These are phyloP conservation scores for Betula pendula DNA, from an alignment of 306 rosid genomes.

Conservation along the genomic window DNA sequence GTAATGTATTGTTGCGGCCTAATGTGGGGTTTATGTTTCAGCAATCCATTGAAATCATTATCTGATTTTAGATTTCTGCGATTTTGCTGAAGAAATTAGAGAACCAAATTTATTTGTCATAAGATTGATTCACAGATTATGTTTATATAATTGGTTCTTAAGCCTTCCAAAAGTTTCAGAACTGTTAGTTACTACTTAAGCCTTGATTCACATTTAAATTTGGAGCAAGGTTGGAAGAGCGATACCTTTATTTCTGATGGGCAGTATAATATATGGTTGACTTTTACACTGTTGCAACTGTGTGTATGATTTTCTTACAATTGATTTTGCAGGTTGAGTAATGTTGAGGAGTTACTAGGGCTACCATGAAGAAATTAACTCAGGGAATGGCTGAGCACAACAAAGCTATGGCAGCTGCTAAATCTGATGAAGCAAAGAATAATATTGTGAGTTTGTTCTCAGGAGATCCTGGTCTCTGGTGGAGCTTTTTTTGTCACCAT, in stretches of 20 bases:
- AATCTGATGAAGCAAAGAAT: slow-evolving; percentile 87
- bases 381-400: slow-evolving; percentile 96
- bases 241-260: background rate
- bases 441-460: slow-evolving; percentile 61
- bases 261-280: background rate
- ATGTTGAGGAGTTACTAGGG: slow-evolving; percentile 85
- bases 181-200: too few relatives aligned
- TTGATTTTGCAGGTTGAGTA: slow-evolving; percentile 64
- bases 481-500: slow-evolving; percentile 5
- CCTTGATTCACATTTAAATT: too few relatives aligned
- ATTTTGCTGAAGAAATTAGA: background rate
- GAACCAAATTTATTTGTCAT: background rate
- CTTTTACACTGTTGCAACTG: background rate
- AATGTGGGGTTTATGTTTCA: background rate
- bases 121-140: background rate
- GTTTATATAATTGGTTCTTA: background rate
- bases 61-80: background rate
- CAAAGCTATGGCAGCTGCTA: slow-evolving; percentile 92
- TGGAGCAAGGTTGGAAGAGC: background rate
- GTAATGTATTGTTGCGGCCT: background rate
- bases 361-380: slow-evolving; percentile 90
- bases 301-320: background rate
- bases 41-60: background rate
- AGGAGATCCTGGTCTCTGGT: slow-evolving; percentile 20
- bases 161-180: background rate